A percentile compares a stretch with the other conserved stretches of the same genome.
Conservation (phyloP, 768 basidiomycete genomes). For the Suillus ampliporus region DNA sequence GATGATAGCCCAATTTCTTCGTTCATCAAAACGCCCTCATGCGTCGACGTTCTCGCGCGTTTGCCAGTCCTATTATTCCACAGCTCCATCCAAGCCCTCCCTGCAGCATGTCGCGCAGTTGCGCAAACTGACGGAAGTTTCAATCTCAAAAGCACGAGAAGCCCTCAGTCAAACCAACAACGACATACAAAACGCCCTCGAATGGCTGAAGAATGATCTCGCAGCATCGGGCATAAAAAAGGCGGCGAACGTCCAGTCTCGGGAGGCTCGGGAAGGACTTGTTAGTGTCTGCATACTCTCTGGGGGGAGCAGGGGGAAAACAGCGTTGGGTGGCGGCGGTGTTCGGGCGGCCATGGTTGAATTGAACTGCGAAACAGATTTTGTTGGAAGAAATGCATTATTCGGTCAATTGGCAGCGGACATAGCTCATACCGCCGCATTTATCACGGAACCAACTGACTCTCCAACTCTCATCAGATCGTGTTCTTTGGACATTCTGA, state of each 20-base stretch:
- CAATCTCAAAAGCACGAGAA: constrained; percentile 87
- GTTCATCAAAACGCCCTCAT: constrained; percentile 11
- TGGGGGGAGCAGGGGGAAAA: constrained; percentile 52
- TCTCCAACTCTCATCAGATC: constrained; percentile 48
- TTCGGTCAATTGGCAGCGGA: constrained; percentile 79
- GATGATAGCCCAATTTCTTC: constrained; percentile 24
- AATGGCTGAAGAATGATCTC: constrained; percentile 83
- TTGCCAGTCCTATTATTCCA: constrained; percentile 51
- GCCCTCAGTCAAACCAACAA: constrained; percentile 79
- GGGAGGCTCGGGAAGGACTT: constrained; percentile 78
- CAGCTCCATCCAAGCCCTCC: constrained; percentile 58
- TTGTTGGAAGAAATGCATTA: constrained; percentile 85
- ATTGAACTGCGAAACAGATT: constrained; percentile 96
- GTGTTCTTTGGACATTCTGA: constrained; percentile 56
- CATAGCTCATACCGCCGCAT: constrained; percentile 85
- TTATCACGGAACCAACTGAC: constrained; percentile 56
- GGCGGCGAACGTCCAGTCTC: constrained; percentile 81
- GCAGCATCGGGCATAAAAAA: constrained; percentile 73
- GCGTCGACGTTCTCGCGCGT: not conserved
- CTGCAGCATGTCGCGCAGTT: constrained; percentile 85
- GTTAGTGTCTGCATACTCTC: constrained; percentile 80
- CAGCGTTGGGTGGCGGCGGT: constrained; percentile 44
- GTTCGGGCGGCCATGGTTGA: constrained; percentile 88
- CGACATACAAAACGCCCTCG: constrained; percentile 73
- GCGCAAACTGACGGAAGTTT: constrained; percentile 79